Base-by-base conservation (phyloP, 768 basidiomycete genomes). In the Suillus occidentalis region DNA sequence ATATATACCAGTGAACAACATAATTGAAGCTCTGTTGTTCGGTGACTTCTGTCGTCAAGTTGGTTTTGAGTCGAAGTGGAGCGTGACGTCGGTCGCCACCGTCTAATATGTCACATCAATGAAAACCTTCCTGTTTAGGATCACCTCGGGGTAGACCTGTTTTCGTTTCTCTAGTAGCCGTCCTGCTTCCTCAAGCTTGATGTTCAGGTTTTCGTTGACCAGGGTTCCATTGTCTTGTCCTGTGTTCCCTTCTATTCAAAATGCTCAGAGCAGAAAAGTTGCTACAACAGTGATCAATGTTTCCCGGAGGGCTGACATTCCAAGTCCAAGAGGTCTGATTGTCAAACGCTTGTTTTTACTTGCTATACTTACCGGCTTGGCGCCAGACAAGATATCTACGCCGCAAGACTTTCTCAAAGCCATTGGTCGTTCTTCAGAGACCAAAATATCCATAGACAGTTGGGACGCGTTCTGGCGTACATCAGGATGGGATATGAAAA, bases 381-480 rank as follows among this genome's bases (percentile, higher is more conserved):
- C 9, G 4, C 13, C 73, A 88, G 87, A 81, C 42, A 66, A 76
- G n/a, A 83, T 90, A 66, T 67, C 72, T 22, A 85, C 87, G 3
- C 84, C 91, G 7, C 77, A 78, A 37, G 87, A 84, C 34, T 92
- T 95, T 69, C 80, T 95, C 68, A 85, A 84, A 65, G 84, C 88
- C 34, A 92, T 95, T 67, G 92, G 93, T 25, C 83, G 93, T 31
- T 81, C 81, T 8, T 77, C 83, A 4, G 87, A 90, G 43, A 86
- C 82, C 1, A 93, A 93, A 75, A 67, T 92, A 37, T 78, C 82
- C 3, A 75, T 83, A 13, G 87, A 87, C 49, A 78, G 75, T n/a
- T 95, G 93, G 93, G 84, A 87, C 3, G 83, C 86, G 37, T 81
- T 95, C 47, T 94, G 91, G 90, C 81, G 79, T 58, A 78, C 82